Base-by-base conservation (phyloP, 176 grass and related monocot species). In the Raddia guianensis region DNA sequence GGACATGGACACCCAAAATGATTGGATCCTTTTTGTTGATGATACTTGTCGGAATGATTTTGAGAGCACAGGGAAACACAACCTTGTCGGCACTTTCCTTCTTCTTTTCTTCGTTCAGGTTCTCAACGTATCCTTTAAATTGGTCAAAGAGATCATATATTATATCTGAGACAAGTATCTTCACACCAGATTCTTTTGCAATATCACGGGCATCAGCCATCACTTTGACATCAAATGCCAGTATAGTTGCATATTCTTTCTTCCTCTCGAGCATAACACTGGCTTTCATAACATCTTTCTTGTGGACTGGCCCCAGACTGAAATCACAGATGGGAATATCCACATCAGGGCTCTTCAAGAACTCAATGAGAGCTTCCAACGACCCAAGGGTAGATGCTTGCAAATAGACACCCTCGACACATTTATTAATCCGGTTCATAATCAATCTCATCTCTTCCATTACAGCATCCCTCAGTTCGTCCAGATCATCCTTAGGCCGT, bases 191-290 rank as follows among this genome's bases (percentile, higher is more conserved):
- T 71, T 93, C 94, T 75, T 97, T 91, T 47, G 94, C 94, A 79
- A 97, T 86, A 49, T 97, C 90, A 20, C 88, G 85, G 66, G 90
- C 94, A 79, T 97, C 94, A 18, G 89, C 82, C 91, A 94, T 94
- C 82, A 97, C 94, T 91, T 97, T 97, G 75, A 97, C 94, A 94
- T 97, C 91, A 90, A 97, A 97, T 9, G 94, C 94, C 87, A 97
- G 87, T 76, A 97, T 97, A 42, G 94, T 97, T 52, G 94, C 94
- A 82, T 88, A 97, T 76, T 97, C 94, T 64, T 92, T 90, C 83
- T 92, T 97, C 82, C 88, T 97, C 79, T 97, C 91, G 53, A 97
- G 89, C 94, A 97, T 97, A 65, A 91, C 88, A 76, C 94, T 97
- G 14, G 94, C 94, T 79, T 97, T 97, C 94, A 94, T 94, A 21